Base-by-base conservation (phyloP, 176 grass and related monocot genomes). In the Hordeum marinum region DNA sequence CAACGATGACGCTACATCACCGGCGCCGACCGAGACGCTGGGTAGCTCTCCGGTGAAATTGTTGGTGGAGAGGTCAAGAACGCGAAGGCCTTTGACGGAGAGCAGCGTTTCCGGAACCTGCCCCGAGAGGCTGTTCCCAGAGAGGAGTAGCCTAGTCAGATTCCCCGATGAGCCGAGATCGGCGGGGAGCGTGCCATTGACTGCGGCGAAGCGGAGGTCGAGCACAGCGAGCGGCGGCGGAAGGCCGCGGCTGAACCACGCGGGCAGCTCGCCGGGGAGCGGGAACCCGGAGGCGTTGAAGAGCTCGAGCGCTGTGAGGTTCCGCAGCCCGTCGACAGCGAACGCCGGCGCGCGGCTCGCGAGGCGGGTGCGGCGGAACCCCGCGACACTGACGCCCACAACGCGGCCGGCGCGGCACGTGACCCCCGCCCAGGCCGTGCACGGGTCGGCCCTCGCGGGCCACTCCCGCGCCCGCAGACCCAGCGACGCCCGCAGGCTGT, bases 221-320 rank as follows among this genome's bases (percentile, higher is more conserved):
- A 99, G 82, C 26, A 86, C 80, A 14, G 87, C 69, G 62, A 98
- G 82, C 14, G 80, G 15, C 1, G 81, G 40, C 50, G 88, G 87
- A 9, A 96, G 82, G 24, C 18, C 45, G 42, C 21, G 2, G 78
- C 75, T 90, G 68, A 98, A 94, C 93, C 93, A 96, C 0, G 52
- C 31, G 17, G 96, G 96, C 76, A 99, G 72, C 63, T 75, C 39
- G 8, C 91, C 96, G 11, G 91, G 93, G 8, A 99, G 84, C 82
- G 84, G 40, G 82, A 99, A 99, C 4, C 90, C 87, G 41, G 96
- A 92, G 1, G 96, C 96, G 76, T 99, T 96, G 89, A 99, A 99
- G 54, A 77, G 68, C 21, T 77, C 55, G 52, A 99, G 87, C 66
- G 52, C 83, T 11, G 91, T 89, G 36, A 99, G 91, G 24, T 76